Conservation (phyloP, 768 basidiomycete species). For the Rhizopogon vesiculosus region DNA sequence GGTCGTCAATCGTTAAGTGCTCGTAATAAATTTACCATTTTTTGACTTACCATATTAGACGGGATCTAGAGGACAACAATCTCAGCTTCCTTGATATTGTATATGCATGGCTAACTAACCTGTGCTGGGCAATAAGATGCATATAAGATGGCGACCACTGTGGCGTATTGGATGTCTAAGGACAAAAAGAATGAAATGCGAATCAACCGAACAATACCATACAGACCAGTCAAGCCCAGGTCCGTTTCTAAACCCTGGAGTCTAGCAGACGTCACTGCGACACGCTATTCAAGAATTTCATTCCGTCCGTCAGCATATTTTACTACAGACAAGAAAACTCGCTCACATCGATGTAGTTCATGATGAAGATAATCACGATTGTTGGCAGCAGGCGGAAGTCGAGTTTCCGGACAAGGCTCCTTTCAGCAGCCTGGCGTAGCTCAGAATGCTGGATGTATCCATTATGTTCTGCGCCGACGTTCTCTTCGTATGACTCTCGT, state of each 20-base stretch:
- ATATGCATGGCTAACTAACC: slow-evolving; percentile 12
- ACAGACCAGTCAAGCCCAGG: slow-evolving; percentile 38
- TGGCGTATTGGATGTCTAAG: slow-evolving; percentile 50
- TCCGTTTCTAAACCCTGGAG: slow-evolving; percentile 48
- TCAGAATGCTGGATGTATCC: not conserved
- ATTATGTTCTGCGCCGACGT: not conserved
- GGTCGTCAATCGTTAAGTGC: not conserved
- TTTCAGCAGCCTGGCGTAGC: slow-evolving; percentile 10
- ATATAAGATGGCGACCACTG: slow-evolving; percentile 51
- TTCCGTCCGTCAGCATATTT: not conserved
- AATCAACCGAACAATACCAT: not conserved
- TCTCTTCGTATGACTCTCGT: slow-evolving; percentile 4
- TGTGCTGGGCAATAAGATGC: slow-evolving; percentile 65
- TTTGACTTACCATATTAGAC: slow-evolving; percentile 48
- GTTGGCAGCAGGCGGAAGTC: slow-evolving; percentile 54
- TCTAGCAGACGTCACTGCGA: slow-evolving; percentile 45
- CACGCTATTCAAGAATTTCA: slow-evolving; percentile 29
- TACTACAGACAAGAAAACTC: not conserved
- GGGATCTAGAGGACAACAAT: slow-evolving; percentile 29
- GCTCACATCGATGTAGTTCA: slow-evolving; percentile 66
- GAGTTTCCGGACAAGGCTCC: slow-evolving; percentile 46
- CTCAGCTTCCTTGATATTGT: not conserved
- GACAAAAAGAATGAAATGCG: not conserved
- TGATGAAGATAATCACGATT: slow-evolving; percentile 54
- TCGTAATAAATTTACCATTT: not conserved